phyloP scores from a whole-genome alignment of 2,329 filamentous ascomycete species.

The Trichoderma sp. region DNA sequence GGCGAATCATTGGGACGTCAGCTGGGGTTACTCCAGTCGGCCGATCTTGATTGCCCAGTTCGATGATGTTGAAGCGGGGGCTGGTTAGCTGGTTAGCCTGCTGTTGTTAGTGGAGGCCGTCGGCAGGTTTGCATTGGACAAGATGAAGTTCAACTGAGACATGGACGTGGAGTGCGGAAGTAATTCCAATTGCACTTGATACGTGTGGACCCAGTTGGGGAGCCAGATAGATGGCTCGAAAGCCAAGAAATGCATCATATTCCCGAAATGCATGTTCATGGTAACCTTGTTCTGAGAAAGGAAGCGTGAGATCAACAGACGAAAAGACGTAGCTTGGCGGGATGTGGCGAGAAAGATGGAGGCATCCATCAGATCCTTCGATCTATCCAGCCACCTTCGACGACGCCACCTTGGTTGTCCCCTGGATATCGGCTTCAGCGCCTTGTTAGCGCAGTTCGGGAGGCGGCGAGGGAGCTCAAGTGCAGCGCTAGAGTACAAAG shows the following conservation, averaged over 20 bases:
- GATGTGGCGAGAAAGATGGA: background rate
- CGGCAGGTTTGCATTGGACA: background rate
- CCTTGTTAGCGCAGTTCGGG: background rate
- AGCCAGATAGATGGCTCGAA: background rate
- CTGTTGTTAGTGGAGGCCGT: background rate
- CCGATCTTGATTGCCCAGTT: constrained; percentile 14
- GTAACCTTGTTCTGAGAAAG: background rate
- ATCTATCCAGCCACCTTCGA: background rate
- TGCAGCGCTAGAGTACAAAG: background rate
- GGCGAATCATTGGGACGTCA: constrained; percentile 6
- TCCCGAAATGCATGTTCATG: background rate
- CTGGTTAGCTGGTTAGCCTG: background rate
- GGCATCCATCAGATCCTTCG: background rate
- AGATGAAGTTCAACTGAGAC: background rate
- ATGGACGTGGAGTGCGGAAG: background rate
- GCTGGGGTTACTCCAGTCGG: background rate
- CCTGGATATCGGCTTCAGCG: background rate
- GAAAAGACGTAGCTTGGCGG: background rate
- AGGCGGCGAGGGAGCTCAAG: background rate
- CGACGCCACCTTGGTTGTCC: background rate
- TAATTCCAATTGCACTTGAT: background rate
- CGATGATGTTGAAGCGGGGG: constrained; percentile 8
- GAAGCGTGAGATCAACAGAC: background rate
- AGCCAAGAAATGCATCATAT: background rate
- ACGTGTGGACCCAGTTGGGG: background rate